Percentiles rank a stretch among this genome's conserved stretches.
Conservation (phyloP, 2,329 filamentous ascomycete genomes). For the Tolypocladium paradoxum region DNA sequence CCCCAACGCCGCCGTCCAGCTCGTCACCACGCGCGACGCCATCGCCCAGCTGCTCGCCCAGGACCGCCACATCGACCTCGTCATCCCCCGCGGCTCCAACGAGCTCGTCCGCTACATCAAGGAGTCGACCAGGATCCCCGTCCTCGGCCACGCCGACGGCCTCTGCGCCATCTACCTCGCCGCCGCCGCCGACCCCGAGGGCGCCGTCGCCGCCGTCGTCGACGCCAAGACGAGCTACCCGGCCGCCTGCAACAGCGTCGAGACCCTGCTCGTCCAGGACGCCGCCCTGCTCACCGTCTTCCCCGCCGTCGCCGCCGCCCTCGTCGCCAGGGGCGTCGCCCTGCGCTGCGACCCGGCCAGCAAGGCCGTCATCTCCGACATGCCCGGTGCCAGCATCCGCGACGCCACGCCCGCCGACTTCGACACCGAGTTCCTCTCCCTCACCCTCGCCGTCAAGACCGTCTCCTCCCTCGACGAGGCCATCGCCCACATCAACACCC, state of each 20-base stretch:
- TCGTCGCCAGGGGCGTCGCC: conserved; percentile 66
- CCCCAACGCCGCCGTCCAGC: conserved; percentile 78
- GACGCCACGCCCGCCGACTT: conserved; percentile 63
- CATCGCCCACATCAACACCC: conserved; percentile 78
- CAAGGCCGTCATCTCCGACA: conserved; percentile 48
- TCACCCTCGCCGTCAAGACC: conserved; percentile 74
- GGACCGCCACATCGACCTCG: conserved; percentile 83
- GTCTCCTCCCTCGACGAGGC: conserved; percentile 60
- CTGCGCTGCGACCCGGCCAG: conserved; percentile 68
- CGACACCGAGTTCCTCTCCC: conserved; percentile 79
- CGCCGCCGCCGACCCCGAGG: conserved; percentile 58
- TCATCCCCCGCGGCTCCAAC: conserved; percentile 85
- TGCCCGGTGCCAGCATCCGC: conserved; percentile 41
- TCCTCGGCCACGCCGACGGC: conserved; percentile 91
- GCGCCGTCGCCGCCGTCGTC: conserved; percentile 66
- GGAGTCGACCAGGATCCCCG: conserved; percentile 81
- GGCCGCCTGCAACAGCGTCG: conserved; percentile 89
- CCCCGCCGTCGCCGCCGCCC: conserved; percentile 59
- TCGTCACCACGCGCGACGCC: conserved; percentile 85
- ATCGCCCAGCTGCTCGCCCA: conserved; percentile 80
- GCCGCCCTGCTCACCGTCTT: conserved; percentile 56
- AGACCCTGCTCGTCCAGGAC: conserved; percentile 80
- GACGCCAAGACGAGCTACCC: conserved; percentile 94
- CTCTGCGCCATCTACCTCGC: conserved; percentile 83
- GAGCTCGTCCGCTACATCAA: conserved; percentile 88